phyloP scores from a whole-genome alignment of 495 filamentous ascomycete species.

The Neurospora tetraspora region DNA sequence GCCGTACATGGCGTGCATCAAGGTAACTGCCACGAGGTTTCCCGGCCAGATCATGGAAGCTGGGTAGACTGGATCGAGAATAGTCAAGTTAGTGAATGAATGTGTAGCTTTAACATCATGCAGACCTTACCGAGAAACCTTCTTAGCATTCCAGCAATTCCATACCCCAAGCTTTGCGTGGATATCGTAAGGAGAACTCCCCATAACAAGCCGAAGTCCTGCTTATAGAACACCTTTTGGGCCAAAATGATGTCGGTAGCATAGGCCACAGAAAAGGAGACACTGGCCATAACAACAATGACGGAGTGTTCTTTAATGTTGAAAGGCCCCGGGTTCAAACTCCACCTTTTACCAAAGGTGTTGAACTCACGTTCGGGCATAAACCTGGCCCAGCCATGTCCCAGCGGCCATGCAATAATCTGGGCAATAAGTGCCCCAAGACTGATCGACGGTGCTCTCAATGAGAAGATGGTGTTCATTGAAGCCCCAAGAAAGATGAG shows the following conservation, averaged over 20 bases:
- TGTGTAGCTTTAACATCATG: no score
- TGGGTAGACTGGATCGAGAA: slow-evolving; percentile 36
- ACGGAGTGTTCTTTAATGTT: slow-evolving; percentile 75
- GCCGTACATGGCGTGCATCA: slow-evolving; percentile 67
- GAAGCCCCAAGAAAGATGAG: slow-evolving; percentile 56
- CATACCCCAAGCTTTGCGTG: slow-evolving; percentile 65
- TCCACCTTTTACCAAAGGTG: slow-evolving; percentile 45
- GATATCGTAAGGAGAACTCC: slow-evolving; percentile 59
- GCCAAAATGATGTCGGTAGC: slow-evolving; percentile 62
- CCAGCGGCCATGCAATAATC: slow-evolving; percentile 60
- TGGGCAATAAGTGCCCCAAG: slow-evolving; percentile 61
- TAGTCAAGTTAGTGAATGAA: neutral
- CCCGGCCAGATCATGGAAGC: slow-evolving; percentile 71
- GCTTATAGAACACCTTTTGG: slow-evolving; percentile 53
- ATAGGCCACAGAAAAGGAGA: slow-evolving; percentile 52
- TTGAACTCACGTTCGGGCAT: slow-evolving; percentile 42
- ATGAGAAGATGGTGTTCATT: slow-evolving; percentile 61
- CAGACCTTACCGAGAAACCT: slow-evolving; percentile 38
- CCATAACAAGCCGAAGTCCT: slow-evolving; percentile 58
- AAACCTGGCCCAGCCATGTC: slow-evolving; percentile 41
- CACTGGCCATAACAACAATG: slow-evolving; percentile 64
- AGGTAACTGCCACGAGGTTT: slow-evolving; percentile 50
- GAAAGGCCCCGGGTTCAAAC: slow-evolving; percentile 63
- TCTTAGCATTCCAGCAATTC: slow-evolving; percentile 57
- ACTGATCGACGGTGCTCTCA: slow-evolving; percentile 55